Percentiles rank a stretch among this genome's conserved stretches.
These are phyloP conservation scores for Phoenix dactylifera DNA, from an alignment of 176 grass and related monocot genomes.

Conservation along the genomic window DNA sequence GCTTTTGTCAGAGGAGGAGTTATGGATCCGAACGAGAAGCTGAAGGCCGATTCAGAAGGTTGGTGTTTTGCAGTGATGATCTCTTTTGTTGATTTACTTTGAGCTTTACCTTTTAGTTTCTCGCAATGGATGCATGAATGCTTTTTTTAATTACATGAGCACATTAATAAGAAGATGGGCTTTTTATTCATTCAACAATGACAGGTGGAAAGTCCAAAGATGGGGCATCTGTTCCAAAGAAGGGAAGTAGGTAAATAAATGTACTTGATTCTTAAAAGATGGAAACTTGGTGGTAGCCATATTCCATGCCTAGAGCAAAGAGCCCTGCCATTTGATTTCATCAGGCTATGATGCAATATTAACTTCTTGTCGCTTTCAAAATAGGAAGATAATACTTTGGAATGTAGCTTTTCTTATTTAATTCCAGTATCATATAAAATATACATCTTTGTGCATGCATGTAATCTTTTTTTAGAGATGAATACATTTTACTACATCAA, in stretches of 20 bases:
- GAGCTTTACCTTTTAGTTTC: not conserved
- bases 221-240: conserved; percentile 99
- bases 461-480: too few species aligned
- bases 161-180: conserved; percentile 82
- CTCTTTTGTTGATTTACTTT: not conserved
- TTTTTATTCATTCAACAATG: conserved; percentile 86
- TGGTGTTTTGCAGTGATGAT: conserved; percentile 26
- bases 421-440: not conserved
- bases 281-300: conserved; percentile 43
- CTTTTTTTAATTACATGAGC: conserved; percentile 48
- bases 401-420: conserved; percentile 8
- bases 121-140: conserved; percentile 55
- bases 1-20: conserved; percentile 85
- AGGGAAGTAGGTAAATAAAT: conserved; percentile 99
- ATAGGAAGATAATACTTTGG: too few species aligned
- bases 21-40: conserved; percentile 93
- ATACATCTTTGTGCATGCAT: too few species aligned
- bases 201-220: conserved; percentile 99
- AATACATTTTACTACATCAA: too few species aligned
- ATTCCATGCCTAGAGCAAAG: conserved; percentile 25
- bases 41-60: conserved; percentile 68
- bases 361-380: too few species aligned
- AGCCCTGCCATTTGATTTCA: conserved; percentile 22
- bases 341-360: conserved; percentile 7
- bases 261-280: conserved; percentile 79